Percentiles rank a stretch among this genome's conserved stretches.
These are phyloP conservation scores for Calycina herbarum DNA, from an alignment of 2,329 filamentous ascomycete genomes.

Conservation along the genomic window DNA sequence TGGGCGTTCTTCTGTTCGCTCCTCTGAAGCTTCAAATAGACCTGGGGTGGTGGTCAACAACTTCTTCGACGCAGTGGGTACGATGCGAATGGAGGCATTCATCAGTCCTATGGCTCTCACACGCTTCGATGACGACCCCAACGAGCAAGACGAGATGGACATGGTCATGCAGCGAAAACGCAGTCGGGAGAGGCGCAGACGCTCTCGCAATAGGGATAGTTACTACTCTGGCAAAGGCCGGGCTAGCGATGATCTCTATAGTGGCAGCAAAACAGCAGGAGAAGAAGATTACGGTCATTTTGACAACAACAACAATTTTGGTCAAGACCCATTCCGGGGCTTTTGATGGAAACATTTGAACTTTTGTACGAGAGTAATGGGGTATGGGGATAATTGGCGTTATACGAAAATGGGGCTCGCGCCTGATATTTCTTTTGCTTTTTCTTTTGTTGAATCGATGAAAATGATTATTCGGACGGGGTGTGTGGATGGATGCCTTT, in stretches of 20 bases:
- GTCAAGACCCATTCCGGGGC: constrained; percentile 62
- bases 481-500: too few relatives aligned
- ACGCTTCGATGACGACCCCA: constrained; percentile 34
- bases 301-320: constrained; percentile 43
- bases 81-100: constrained; percentile 96
- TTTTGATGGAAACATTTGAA: constrained; percentile 44
- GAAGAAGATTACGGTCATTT: constrained; percentile 53
- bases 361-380: neutral
- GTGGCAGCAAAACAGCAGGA: constrained; percentile 47
- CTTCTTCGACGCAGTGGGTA: constrained; percentile 87
- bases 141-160: constrained; percentile 38
- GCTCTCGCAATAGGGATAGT: constrained; percentile 35
- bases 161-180: constrained; percentile 30
- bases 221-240: constrained; percentile 30
- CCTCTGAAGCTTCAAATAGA: constrained; percentile 35
- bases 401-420: constrained; percentile 4
- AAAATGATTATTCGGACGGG: neutral
- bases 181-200: constrained; percentile 32
- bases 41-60: constrained; percentile 37
- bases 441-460: neutral
- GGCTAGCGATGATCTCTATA: constrained; percentile 51
- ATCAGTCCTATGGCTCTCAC: constrained; percentile 61
- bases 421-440: neutral
- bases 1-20: constrained; percentile 38
- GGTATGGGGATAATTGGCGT: neutral